Evolutionary conservation across 164 flowering plant genomes (phyloP), one percentile per base, ranked within the genome.

Genomic region (Saururus chinensis): DNA sequence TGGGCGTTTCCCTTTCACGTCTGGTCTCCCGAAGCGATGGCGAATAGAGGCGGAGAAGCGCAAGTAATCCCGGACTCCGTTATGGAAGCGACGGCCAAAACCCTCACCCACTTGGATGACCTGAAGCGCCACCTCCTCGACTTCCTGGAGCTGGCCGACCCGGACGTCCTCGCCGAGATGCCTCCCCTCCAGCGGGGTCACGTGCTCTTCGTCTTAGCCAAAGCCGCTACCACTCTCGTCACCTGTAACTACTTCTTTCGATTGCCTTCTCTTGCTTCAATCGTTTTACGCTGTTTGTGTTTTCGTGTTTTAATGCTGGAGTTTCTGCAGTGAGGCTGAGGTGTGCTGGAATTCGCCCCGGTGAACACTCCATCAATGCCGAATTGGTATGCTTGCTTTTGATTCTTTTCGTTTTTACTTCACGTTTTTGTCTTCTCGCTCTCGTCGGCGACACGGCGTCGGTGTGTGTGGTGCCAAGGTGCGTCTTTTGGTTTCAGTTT

Each of bases 101-200:
- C 89, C 49, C 66, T 74, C 17, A 56, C 54, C 59, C 74, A 80
- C 72, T 40, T 83, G 9, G 75, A 83, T 25, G 80, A 81, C 17
- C 60, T 92, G 11, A 68, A 63, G 45, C 26, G 78, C 25, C 73
- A 85, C 54, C 70, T 88, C 22, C 59, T 55, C 3, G 75, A 82
- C 7, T 79, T 83, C 71, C 25, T 93, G 63, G 64, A 84, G 40
- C 66, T 76, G 40, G 68, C 71, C 59, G 81, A 80, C 55, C 84
- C 85, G 0, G 81, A 83, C 2, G 80, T 76, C 20, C 79, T 90
- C 22, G 69, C 84, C 21, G 71, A 77, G 56, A 57, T 85, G 79
- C 70, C 81, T 0, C 92, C 99, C 53, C 86, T 90, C 6, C 78
- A 74, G 41, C 87, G 95, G 1, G 95, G 95, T 56, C 83, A 82